Conservation (phyloP, 1,284 basidiomycete genomes). For the Abortiporus biennis region DNA sequence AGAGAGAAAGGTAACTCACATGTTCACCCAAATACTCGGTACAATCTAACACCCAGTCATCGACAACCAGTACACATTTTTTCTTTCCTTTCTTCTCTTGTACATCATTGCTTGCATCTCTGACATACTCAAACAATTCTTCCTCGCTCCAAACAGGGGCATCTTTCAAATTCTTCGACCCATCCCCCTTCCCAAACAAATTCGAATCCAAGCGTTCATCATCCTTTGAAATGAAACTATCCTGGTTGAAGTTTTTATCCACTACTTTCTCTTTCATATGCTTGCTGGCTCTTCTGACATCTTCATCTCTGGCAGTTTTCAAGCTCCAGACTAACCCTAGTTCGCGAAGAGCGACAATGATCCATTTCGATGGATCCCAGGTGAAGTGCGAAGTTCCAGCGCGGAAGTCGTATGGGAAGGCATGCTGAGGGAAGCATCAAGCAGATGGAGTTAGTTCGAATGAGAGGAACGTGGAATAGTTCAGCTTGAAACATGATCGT, state of each 20-base stretch:
- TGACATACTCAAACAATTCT: slow-evolving; percentile 31
- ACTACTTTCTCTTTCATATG: slow-evolving; percentile 53
- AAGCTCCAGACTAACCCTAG: slow-evolving; percentile 48
- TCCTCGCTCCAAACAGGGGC: slow-evolving; percentile 37
- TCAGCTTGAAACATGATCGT: neutral
- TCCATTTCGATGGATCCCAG: slow-evolving; percentile 84
- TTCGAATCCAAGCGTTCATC: slow-evolving; percentile 11
- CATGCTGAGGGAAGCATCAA: slow-evolving; percentile 42
- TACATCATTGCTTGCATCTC: too few relatives aligned
- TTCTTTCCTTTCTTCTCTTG: slow-evolving; percentile 23
- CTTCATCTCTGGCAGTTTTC: slow-evolving; percentile 49
- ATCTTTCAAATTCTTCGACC: too few relatives aligned
- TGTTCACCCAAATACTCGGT: slow-evolving; percentile 63
- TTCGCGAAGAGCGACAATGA: slow-evolving; percentile 52
- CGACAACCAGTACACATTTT: slow-evolving; percentile 49
- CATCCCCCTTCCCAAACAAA: slow-evolving; percentile 25
- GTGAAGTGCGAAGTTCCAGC: slow-evolving; percentile 55
- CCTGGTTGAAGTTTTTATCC: too few relatives aligned
- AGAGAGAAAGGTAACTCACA: slow-evolving; percentile 33
- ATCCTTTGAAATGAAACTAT: slow-evolving; percentile 4
- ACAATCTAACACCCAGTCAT: slow-evolving; percentile 60
- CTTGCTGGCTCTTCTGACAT: slow-evolving; percentile 49
- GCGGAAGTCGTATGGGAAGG: slow-evolving; percentile 73
- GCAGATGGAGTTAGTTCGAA: slow-evolving; percentile 4
- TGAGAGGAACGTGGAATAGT: neutral